phyloP scores from a whole-genome alignment of 2,329 filamentous ascomycete genomes.

The Colletotrichum caudatum region DNA sequence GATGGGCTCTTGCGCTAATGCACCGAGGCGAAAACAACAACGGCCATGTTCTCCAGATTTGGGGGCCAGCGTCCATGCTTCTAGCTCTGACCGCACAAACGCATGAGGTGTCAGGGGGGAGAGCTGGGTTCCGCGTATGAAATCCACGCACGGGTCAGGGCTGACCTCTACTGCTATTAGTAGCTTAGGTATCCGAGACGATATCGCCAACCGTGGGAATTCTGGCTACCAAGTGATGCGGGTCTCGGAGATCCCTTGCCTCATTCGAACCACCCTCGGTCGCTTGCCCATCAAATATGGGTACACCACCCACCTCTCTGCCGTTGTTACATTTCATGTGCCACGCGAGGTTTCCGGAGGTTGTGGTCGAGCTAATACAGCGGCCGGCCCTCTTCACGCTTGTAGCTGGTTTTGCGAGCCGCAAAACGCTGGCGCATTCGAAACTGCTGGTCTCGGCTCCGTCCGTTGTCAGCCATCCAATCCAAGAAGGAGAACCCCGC shows the following conservation, averaged over 20 bases:
- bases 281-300: neutral
- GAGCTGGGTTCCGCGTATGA: conserved; percentile 19
- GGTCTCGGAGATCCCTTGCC: conserved; percentile 18
- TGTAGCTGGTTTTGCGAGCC: neutral
- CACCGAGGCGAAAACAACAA: conserved; percentile 36
- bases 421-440: neutral
- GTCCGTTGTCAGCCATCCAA: conserved; percentile 28
- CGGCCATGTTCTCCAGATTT: conserved; percentile 37
- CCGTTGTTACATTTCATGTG: conserved; percentile 36
- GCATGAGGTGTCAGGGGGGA: conserved; percentile 13
- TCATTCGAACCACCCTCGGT: conserved; percentile 15
- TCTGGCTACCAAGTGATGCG: neutral
- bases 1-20: conserved; percentile 27
- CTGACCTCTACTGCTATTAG: neutral
- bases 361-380: neutral
- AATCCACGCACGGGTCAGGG: conserved; percentile 16
- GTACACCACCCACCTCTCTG: conserved; percentile 26
- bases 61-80: conserved; percentile 32
- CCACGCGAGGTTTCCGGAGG: conserved; percentile 16
- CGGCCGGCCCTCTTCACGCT: conserved; percentile 6
- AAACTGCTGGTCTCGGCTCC: conserved; percentile 33
- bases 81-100: conserved; percentile 13
- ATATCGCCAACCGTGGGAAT: conserved; percentile 3
- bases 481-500: conserved; percentile 33
- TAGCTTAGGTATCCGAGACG: conserved; percentile 13